Conservation (phyloP, 1,284 basidiomycete genomes). For the Cryptococcus floricola region DNA sequence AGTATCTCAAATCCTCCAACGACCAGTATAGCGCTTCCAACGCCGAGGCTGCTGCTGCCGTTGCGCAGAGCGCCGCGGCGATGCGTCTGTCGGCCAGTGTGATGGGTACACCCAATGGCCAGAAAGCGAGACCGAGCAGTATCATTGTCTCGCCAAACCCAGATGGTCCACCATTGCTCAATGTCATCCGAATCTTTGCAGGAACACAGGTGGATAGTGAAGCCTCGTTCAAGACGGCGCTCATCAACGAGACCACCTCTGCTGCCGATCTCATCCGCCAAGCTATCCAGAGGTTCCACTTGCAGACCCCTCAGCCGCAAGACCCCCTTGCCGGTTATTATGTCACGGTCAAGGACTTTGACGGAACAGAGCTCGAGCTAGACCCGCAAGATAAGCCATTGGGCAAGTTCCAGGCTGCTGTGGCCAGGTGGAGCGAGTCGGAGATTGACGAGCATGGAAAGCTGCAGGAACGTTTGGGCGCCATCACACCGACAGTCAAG, state of each 20-base stretch:
- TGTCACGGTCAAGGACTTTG: slow-evolving; percentile 86
- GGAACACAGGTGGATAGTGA: slow-evolving; percentile 76
- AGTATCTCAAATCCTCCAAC: slow-evolving; percentile 73
- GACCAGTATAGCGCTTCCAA: slow-evolving; percentile 58
- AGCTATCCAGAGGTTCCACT: slow-evolving; percentile 86
- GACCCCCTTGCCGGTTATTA: slow-evolving; percentile 64
- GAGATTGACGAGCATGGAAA: slow-evolving; percentile 15
- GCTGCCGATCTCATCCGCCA: slow-evolving; percentile 80
- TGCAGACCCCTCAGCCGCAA: slow-evolving; percentile 50
- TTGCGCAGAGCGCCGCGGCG: slow-evolving; percentile 41
- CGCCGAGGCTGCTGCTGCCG: slow-evolving; percentile 38
- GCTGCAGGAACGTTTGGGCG: slow-evolving; percentile 19
- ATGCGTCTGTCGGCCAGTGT: slow-evolving; percentile 31
- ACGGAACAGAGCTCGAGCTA: slow-evolving; percentile 70
- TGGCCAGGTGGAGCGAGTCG: slow-evolving; percentile 28
- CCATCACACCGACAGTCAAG: slow-evolving; percentile 72
- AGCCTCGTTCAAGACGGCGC: slow-evolving; percentile 94
- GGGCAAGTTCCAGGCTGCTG: slow-evolving; percentile 72
- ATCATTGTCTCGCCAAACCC: slow-evolving; percentile 50
- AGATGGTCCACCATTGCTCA: slow-evolving; percentile 71
- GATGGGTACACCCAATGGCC: slow-evolving; percentile 16
- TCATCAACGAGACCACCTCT: slow-evolving; percentile 81
- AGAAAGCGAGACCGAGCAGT: slow-evolving; percentile 50
- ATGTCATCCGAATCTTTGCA: slow-evolving; percentile 90
- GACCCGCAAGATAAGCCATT: slow-evolving; percentile 72